Base-by-base conservation (phyloP, 2,329 filamentous ascomycete species). In the Colletotrichum sp. region DNA sequence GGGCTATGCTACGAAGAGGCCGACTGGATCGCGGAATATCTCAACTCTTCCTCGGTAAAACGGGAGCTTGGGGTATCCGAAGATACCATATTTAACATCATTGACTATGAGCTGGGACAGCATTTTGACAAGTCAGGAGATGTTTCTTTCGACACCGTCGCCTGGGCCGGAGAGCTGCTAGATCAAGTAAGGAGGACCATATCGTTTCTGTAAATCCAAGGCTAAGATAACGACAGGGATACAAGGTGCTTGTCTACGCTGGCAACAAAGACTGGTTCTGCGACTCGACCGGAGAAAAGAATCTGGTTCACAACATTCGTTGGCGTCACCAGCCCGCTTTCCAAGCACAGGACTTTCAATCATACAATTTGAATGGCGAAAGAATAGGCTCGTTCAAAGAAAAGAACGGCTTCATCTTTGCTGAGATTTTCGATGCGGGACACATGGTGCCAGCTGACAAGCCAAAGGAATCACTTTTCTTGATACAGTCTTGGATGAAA, bases 241-340 rank as follows among this genome's bases (percentile, higher is more conserved):
- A 67, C 25, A 30, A n/a, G 8, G 49, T 67, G 8, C 34, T 72
- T 19, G 15, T 72, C 12, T 72, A 72, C 44, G 70, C 49, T 15
- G 63, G 63, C 32, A 72, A 72, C 27, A 72, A 61, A 49, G 70
- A 68, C 3, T 72, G 70, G 63, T 72, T 68, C 27, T 72, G 63
- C 34, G 62, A 62, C 25, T 63, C 39, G 12, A 29, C 5, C 9
- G 61, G 69, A n/a, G 59, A 71, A 25, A 64, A 64, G 59, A 63
- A 64, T 16, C 30, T 71, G 30, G 69, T 57, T 44, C n/a, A 71
- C 30, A 65, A 64, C 22, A 39, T 71, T 12, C 61, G 29, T 27
- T 71, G 69, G 69, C 36, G 27, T 16, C 69, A 71, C 27, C 69
- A 71, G 29, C n/a, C 57, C 6, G 27, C 29, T 30, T 71, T 57